Evolutionary conservation across 2,329 filamentous ascomycete species (phyloP), one percentile per base, ranked within the genome.

Genomic region (Fusarium liriodendri): DNA sequence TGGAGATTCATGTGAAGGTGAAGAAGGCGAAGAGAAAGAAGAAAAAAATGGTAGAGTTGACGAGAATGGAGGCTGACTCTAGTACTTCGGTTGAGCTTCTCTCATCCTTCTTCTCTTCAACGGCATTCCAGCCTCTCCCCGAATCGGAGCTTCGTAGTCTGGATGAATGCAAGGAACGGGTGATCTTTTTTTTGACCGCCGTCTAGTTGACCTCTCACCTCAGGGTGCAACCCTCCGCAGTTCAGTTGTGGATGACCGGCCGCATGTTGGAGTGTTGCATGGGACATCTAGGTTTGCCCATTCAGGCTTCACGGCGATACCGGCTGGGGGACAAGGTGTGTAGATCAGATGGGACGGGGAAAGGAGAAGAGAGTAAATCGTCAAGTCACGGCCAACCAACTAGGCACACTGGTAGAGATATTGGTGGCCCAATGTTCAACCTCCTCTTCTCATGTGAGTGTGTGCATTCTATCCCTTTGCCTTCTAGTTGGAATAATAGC

Each of bases 91-190:
- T 25, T 27, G 52, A 6, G 54, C 32, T 58, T 58, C 33, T 35
- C 50, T 55, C 32, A 6, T 25, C 22, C 54, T 37, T 58, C 54
- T 38, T 37, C 32, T 25, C 40, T 32, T 6, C 37, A 55, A 52
- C 27, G 32, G 38, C 52, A 45, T 40, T 29, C 54, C 58, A 62
- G 66, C 67, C 38, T 60, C 42, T 66, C 54, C 54, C 16, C 54
- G 20, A 58, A 59, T 59, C 58, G 66, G 66, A 64, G 66, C 32
- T 33, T 70, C 54, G 27, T 33, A 32, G 32, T 42, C n/a, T 33
- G 62, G 32, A 20, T 63, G 68, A 42, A 72, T 73, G 71, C 60
- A 65, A 67, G 62, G 45, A 74, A 68, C 71, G 60, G 67, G 32
- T 58, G 55, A 71, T 73, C 13, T 18, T 16, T 62, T 62, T 71